Evolutionary conservation across 1,284 basidiomycete species (phyloP), one percentile per base, ranked within the genome.

Genomic region (Crepidotus sp.): DNA sequence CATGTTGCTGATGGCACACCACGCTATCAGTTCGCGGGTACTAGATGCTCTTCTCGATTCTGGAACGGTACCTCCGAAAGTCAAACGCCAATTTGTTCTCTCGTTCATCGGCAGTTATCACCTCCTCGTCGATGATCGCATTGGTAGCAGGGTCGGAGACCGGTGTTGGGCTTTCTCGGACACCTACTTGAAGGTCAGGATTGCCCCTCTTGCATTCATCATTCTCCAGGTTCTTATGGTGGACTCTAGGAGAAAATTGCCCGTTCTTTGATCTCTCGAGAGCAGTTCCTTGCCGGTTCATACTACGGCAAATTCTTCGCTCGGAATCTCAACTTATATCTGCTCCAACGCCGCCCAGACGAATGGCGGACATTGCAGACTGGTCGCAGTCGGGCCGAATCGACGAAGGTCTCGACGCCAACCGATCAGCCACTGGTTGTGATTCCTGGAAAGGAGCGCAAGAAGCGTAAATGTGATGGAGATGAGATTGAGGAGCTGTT

Each of bases 61-160:
- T 0, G 62, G 79, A 0, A 74, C 79, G 0, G 77, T 91, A 0
- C 62, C 79, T 1, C 61, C 70, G 25, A 85, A 84, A 57, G 69
- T 71, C 30, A 82, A 86, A 50, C 77, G 87, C 19, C 70, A 73
- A 53, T 76, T 95, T 35, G 73, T 92, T 40, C 65, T 83, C 57
- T 69, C 73, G 1, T 79, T 94, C 53, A 76, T 91, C 33, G 86
- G 82, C 2, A 73, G 80, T 46, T 95, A 83, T 61, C 80, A 84
- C 56, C 58, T 65, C 22, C 76, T 97, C 17, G 85, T 87, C 2
- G 81, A 92, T 58, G 88, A 95, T 59, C 77, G 85, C 18, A 79
- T 95, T 52, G 93, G 94, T 36, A 90, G 86, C 54, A 74, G 90
- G 40, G 80, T 97, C 0, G 88, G 79, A 3, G 93, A 94, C 57